Conservation (phyloP, 1,284 basidiomycete genomes). For the Austroboletus novae-zelandiae region DNA sequence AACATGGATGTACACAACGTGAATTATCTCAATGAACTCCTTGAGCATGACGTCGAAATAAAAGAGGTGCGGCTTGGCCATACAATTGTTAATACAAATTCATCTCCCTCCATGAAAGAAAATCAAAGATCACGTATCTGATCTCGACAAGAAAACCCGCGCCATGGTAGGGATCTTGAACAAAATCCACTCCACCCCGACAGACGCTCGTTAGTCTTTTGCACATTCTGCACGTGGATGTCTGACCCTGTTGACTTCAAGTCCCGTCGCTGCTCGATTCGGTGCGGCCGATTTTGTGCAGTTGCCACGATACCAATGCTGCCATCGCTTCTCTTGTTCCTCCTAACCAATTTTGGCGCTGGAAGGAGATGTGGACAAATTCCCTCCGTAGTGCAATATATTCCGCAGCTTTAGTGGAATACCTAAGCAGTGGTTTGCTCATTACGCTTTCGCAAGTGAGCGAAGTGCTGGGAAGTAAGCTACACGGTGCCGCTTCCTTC, state of each 20-base stretch:
- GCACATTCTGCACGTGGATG: conserved; percentile 5
- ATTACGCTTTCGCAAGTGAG: conserved; percentile 54
- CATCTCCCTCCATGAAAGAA: conserved; percentile 43
- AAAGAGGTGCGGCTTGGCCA: conserved; percentile 43
- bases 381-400: conserved; percentile 66
- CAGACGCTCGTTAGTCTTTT: conserved; percentile 48
- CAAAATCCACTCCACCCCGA: conserved; percentile 74
- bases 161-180: conserved; percentile 65
- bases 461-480: conserved; percentile 65
- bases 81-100: conserved; percentile 20
- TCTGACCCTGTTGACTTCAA: conserved; percentile 28
- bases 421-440: conserved; percentile 58
- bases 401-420: conserved; percentile 63
- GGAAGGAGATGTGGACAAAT: conserved; percentile 76
- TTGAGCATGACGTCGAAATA: conserved; percentile 51
- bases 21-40: conserved; percentile 48
- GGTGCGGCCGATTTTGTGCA: conserved; percentile 52
- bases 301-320: conserved; percentile 51
- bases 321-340: conserved; percentile 58
- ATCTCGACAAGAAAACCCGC: conserved; percentile 71
- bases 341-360: conserved; percentile 75
- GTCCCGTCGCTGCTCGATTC: conserved; percentile 60
- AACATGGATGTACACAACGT: conserved; percentile 58
- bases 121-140: conserved; percentile 71
- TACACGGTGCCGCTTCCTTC: conserved; percentile 1